phyloP scores from a whole-genome alignment of 352 stramenopile genomes.

The Phytophthora pini region DNA sequence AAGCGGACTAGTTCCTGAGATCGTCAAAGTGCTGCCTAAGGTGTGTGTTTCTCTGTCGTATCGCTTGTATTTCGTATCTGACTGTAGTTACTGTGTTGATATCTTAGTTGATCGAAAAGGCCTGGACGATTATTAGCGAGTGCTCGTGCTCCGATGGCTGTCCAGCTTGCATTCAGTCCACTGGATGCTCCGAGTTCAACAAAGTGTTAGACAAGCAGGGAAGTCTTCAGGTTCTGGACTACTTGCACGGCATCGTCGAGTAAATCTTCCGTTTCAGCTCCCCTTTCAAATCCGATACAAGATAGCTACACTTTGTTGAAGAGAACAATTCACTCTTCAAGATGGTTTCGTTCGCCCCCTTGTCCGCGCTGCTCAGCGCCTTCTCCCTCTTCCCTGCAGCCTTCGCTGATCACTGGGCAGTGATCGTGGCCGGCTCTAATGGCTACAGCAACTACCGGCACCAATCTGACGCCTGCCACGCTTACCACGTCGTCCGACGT shows the following conservation, averaged over 20 bases:
- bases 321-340: constrained; percentile 21
- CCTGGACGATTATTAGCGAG: constrained; percentile 71
- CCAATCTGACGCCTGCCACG: constrained; percentile 90
- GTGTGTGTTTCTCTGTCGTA: constrained; percentile 24
- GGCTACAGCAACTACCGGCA: constrained; percentile 94
- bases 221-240: constrained; percentile 73
- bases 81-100: neutral
- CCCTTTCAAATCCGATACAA: constrained; percentile 20
- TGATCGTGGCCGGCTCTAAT: constrained; percentile 90
- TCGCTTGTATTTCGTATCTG: neutral
- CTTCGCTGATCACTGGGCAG: constrained; percentile 84
- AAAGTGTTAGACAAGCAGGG: constrained; percentile 86
- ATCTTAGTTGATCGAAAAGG: constrained; percentile 53
- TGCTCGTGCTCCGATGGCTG: constrained; percentile 86
- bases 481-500: constrained; percentile 89
- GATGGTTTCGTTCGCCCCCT: constrained; percentile 7
- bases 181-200: constrained; percentile 91
- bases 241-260: constrained; percentile 31
- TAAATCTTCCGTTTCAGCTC: neutral
- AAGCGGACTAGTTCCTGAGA: constrained; percentile 84
- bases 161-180: constrained; percentile 88
- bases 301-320: constrained; percentile 30
- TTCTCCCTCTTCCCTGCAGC: constrained; percentile 19
- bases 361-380: constrained; percentile 17
- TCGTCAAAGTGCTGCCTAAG: constrained; percentile 67